Percentiles rank a stretch among this genome's conserved stretches.
These are phyloP conservation scores for Globisporangium splendens DNA, from an alignment of 352 stramenopile genomes.

Conservation along the genomic window DNA sequence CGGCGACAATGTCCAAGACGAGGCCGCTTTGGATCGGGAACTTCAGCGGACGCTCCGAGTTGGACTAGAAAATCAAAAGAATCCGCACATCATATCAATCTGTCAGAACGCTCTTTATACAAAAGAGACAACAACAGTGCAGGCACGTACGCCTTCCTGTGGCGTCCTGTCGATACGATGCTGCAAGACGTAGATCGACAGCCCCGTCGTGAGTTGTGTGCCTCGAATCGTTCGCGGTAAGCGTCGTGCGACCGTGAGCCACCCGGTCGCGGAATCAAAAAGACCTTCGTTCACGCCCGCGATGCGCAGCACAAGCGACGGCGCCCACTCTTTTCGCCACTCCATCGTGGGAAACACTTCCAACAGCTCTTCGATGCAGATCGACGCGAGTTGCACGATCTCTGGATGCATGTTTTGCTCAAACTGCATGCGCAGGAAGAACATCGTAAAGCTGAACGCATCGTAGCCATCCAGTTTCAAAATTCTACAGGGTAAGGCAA, in stretches of 20 bases:
- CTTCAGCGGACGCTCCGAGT: slow-evolving; percentile 68
- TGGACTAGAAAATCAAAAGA: slow-evolving; percentile 18
- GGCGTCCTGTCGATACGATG: slow-evolving; percentile 66
- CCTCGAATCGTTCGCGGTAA: slow-evolving; percentile 69
- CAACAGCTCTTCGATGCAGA: slow-evolving; percentile 78
- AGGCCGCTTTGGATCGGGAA: slow-evolving; percentile 76
- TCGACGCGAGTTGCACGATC: slow-evolving; percentile 72
- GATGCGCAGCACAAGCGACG: slow-evolving; percentile 75
- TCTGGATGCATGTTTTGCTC: slow-evolving; percentile 67
- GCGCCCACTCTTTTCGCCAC: slow-evolving; percentile 75
- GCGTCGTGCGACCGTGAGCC: slow-evolving; percentile 67
- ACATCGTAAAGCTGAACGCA: slow-evolving; percentile 82
- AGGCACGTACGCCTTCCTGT: slow-evolving; percentile 35
- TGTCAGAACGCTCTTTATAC: not conserved
- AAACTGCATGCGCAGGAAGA: slow-evolving; percentile 86
- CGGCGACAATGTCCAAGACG: slow-evolving; percentile 76
- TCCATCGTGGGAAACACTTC: slow-evolving; percentile 64
- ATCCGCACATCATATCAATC: not conserved
- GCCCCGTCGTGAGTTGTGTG: slow-evolving; percentile 69
- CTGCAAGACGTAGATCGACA: slow-evolving; percentile 79
- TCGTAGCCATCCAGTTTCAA: slow-evolving; percentile 70
- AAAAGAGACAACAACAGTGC: not conserved
- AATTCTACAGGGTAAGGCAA: slow-evolving; percentile 10
- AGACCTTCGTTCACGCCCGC: slow-evolving; percentile 70
- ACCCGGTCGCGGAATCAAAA: slow-evolving; percentile 71